A percentile compares a stretch with the other conserved stretches of the same genome.
Evolutionary conservation across 176 grass and related monocot genomes (phyloP).

Genomic region (Zoysia pacifica): DNA sequence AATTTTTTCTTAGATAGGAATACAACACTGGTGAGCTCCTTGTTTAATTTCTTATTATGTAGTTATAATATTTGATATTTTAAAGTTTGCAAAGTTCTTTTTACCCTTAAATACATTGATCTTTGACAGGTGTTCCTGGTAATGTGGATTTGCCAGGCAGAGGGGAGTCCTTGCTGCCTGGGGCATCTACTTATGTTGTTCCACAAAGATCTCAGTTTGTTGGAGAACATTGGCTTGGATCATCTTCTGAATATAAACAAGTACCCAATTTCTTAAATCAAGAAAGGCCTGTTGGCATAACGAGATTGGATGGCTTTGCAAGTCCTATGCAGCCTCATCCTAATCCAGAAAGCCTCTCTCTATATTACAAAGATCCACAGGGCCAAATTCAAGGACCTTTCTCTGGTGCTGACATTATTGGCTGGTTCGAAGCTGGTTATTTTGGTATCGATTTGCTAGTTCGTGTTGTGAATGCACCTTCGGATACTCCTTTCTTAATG

Average conservation of each 20-base stretch:
- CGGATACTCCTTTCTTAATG: slow-evolving; percentile 78
- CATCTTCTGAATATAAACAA: slow-evolving; percentile 39
- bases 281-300: slow-evolving; percentile 46
- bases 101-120: slow-evolving; percentile 1
- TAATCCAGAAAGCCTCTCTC: slow-evolving; percentile 83
- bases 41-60: slow-evolving; percentile 1
- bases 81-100: not conserved
- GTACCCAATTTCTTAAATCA: slow-evolving; percentile 45
- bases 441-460: slow-evolving; percentile 97
- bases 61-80: not conserved
- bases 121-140: slow-evolving; percentile 52
- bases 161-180: slow-evolving; percentile 48
- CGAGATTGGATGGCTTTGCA: slow-evolving; percentile 40
- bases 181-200: slow-evolving; percentile 59
- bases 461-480: slow-evolving; percentile 56
- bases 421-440: slow-evolving; percentile 93
- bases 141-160: slow-evolving; percentile 47
- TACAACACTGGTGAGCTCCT: not conserved
- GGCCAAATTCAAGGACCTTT: slow-evolving; percentile 96
- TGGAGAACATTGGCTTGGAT: slow-evolving; percentile 55
- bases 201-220: slow-evolving; percentile 62
- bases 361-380: slow-evolving; percentile 95
- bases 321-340: slow-evolving; percentile 56
- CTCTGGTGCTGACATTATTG: slow-evolving; percentile 89
- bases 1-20: not conserved